Evolutionary conservation across 2,329 filamentous ascomycete species (phyloP), one percentile per base, ranked within the genome.

Genomic region (Clarireedia hainanense): DNA sequence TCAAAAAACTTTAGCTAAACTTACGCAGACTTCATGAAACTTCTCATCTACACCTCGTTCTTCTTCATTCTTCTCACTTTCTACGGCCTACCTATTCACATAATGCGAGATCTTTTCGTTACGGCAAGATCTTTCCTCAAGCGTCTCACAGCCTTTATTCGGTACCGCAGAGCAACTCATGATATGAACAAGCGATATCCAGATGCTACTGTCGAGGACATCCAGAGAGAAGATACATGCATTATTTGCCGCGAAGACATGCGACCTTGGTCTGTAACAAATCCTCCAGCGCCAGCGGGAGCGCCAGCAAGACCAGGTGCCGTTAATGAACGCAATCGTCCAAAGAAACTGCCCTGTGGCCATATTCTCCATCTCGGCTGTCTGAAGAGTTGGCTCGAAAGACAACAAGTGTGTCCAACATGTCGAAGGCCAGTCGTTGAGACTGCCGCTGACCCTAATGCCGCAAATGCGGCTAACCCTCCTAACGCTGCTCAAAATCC

Each of bases 231-330:
- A 69, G 90, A 95, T 66, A 95, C 94, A 2, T 99, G 94, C 71
- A 99, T 99, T 64, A 96, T 99, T 55, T 99, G 94, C 71, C 84
- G 94, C 58, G 94, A 99, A 70, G 89, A 95, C 61, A 99, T 99
- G 94, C 82, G 83, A 36, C 84, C 86, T 1, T 96, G 90, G 88
- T 67, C 67, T 57, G 64, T 69, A 17, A 76, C 75, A 36, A 77
- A 78, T 53, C 74, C 76, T 40, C 72, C 72, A 52, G 72, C 66
- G 55, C 72, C 73, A 45, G 72, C 68, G 52, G 69, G 64, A 48
- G 63, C 57, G 55, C 52, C 34, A 43, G 24, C 36, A 14, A 50
- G 52, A 26, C 68, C 67, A 34, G 69, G 60, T 54, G 70, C 71
- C n/a, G 78, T 87, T 55, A 85, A 95, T 57, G 91, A 97, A 67